Evolutionary conservation across 2,329 filamentous ascomycete genomes (phyloP).

Genomic region (Phoma sp.): DNA sequence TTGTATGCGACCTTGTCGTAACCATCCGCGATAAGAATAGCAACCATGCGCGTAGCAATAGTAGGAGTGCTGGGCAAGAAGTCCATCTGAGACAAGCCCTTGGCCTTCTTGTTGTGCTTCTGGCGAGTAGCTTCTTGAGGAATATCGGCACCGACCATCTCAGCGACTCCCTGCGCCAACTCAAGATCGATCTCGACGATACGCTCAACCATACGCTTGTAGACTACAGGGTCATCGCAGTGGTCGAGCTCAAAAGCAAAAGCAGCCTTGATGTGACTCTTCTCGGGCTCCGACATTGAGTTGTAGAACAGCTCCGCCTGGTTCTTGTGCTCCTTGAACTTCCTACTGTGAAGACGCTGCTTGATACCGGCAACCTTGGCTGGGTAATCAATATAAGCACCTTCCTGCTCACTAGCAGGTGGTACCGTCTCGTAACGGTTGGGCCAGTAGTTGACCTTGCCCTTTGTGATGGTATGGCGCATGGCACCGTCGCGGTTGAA

Average conservation of each 20-base stretch:
- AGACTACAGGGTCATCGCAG: slow-evolving; percentile 79
- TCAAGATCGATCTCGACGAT: slow-evolving; percentile 74
- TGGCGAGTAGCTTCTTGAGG: slow-evolving; percentile 60
- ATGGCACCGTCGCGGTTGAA: slow-evolving; percentile 77
- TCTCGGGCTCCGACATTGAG: slow-evolving; percentile 71
- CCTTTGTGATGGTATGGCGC: slow-evolving; percentile 75
- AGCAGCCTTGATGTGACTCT: slow-evolving; percentile 65
- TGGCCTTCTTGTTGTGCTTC: slow-evolving; percentile 73
- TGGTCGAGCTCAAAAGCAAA: slow-evolving; percentile 78
- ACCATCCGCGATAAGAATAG: slow-evolving; percentile 78
- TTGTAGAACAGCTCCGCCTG: slow-evolving; percentile 87
- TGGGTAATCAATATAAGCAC: slow-evolving; percentile 72
- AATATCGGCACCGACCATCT: slow-evolving; percentile 70
- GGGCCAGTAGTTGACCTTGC: slow-evolving; percentile 80
- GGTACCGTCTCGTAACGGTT: slow-evolving; percentile 71
- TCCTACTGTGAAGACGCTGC: slow-evolving; percentile 69
- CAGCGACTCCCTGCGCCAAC: slow-evolving; percentile 72
- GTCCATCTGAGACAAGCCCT: slow-evolving; percentile 72
- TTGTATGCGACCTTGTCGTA: slow-evolving; percentile 72
- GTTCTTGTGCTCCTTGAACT: slow-evolving; percentile 78
- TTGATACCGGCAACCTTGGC: slow-evolving; percentile 74
- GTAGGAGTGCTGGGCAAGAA: slow-evolving; percentile 68
- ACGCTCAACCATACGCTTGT: slow-evolving; percentile 71
- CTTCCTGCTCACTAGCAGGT: slow-evolving; percentile 66
- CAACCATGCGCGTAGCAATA: slow-evolving; percentile 74